phyloP scores from a whole-genome alignment of 192 early-diverging fungal genomes.

The Podila epigama region DNA sequence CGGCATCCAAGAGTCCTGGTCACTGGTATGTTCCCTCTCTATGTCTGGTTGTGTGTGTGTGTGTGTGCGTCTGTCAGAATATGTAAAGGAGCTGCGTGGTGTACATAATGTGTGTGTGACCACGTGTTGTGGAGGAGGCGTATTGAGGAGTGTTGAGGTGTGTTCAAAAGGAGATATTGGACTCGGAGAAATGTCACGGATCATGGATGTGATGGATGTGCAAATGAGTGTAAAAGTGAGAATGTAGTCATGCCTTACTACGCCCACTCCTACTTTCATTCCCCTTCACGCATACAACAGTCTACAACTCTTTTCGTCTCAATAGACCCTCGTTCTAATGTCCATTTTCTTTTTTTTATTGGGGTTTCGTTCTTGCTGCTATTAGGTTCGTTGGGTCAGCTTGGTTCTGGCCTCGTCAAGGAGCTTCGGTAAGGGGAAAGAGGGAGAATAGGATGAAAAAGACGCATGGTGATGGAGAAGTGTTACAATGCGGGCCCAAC shows the following conservation, averaged over 20 bases:
- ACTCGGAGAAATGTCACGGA: too few relatives aligned
- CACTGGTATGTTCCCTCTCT: constrained; percentile 50
- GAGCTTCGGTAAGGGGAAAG: constrained; percentile 55
- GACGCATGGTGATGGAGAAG: not conserved
- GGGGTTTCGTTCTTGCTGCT: not conserved
- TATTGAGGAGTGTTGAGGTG: too few relatives aligned
- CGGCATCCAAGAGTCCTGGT: constrained; percentile 64
- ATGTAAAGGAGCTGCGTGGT: too few relatives aligned
- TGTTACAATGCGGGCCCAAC: not conserved
- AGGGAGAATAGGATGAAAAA: not conserved
- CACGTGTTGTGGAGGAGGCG: too few relatives aligned
- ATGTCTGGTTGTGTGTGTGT: not conserved
- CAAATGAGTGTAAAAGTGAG: too few relatives aligned
- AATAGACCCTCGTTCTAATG: not conserved
- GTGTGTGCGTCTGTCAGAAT: not conserved
- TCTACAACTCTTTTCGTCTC: too few relatives aligned
- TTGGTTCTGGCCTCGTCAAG: constrained; percentile 68
- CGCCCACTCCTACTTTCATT: too few relatives aligned
- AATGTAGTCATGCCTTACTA: too few relatives aligned
- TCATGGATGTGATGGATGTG: too few relatives aligned
- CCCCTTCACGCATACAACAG: too few relatives aligned
- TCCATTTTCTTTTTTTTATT: not conserved
- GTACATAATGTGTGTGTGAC: not conserved
- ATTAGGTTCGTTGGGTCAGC: constrained; percentile 61
- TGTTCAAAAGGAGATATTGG: too few relatives aligned